Conservation (phyloP, 345 rosid genomes). For the Clausena lansium region DNA sequence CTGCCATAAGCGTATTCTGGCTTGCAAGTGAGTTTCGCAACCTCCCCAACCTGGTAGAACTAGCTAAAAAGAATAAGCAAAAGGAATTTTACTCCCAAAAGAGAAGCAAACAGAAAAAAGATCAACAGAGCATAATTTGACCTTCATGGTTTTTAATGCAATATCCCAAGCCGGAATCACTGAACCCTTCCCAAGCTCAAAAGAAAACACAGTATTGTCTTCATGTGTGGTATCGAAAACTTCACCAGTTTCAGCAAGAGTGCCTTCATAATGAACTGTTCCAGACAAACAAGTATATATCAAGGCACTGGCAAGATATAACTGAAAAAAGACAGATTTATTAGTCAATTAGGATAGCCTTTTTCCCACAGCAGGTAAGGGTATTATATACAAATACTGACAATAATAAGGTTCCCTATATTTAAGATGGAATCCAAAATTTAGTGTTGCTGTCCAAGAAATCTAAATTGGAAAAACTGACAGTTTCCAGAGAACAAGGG, state of each 20-base stretch:
- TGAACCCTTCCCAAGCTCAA: conserved; percentile 80
- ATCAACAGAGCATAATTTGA: conserved; percentile 14
- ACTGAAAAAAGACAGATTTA: background rate
- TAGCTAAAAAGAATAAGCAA: background rate
- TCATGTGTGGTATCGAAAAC: conserved; percentile 85
- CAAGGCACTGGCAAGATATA: background rate
- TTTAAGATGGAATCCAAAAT: background rate
- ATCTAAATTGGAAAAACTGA: background rate
- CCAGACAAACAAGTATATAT: conserved; percentile 16
- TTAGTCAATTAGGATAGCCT: background rate
- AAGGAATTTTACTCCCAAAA: background rate
- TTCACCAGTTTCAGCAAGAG: conserved; percentile 75
- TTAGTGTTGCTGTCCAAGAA: background rate
- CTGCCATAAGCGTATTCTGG: conserved; percentile 93
- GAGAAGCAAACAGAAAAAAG: background rate
- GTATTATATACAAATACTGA: too few relatives aligned
- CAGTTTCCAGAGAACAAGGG: background rate
- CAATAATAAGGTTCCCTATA: background rate
- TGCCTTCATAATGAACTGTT: conserved; percentile 88
- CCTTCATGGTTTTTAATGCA: conserved; percentile 89
- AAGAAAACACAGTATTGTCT: conserved; percentile 84
- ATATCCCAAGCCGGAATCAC: conserved; percentile 90
- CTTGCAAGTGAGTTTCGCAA: conserved; percentile 88
- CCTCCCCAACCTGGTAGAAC: conserved; percentile 78
- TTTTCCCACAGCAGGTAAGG: background rate